These are phyloP conservation scores for Bruguiera hainesii DNA, from an alignment of 441 rosid species.

Conservation along the genomic window DNA sequence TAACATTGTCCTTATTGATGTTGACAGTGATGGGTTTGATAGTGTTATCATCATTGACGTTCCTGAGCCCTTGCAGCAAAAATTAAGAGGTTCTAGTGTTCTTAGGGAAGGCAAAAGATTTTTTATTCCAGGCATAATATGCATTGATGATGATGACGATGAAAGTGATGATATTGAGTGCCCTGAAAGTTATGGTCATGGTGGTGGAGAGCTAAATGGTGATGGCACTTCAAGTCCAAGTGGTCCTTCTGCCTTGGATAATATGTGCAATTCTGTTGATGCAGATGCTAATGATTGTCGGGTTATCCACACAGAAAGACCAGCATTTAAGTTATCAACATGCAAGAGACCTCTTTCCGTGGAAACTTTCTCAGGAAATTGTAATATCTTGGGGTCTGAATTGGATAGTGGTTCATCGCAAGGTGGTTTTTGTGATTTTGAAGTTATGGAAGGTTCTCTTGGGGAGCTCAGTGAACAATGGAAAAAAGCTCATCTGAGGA, in stretches of 20 bases:
- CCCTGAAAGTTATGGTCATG: conserved; percentile 28
- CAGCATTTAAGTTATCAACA: conserved; percentile 38
- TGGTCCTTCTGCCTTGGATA: conserved; percentile 21
- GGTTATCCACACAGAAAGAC: conserved; percentile 35
- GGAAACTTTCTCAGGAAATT: conserved; percentile 22
- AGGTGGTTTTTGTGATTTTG: conserved; percentile 67
- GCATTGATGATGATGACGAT: conserved; percentile 52
- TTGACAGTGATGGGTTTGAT: conserved; percentile 43
- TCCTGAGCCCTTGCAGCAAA: conserved; percentile 39
- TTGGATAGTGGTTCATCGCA: conserved; percentile 38
- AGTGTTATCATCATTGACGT: conserved; percentile 56
- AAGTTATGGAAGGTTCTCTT: conserved; percentile 55
- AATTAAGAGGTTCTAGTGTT: conserved; percentile 31
- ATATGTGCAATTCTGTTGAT: conserved; percentile 21
- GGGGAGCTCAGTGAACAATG: conserved; percentile 54
- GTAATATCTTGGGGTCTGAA: conserved; percentile 46
- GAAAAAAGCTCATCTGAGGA: conserved; percentile 51
- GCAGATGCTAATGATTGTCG: conserved; percentile 41
- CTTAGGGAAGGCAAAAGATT: conserved; percentile 26
- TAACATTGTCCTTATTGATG: conserved; percentile 56
- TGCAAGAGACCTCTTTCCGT: conserved; percentile 29
- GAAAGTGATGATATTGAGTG: conserved; percentile 26
- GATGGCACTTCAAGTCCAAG: conserved; percentile 25
- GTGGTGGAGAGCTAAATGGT: conserved; percentile 27
- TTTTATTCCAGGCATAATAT: conserved; percentile 40